Evolutionary conservation across 2,329 filamentous ascomycete genomes (phyloP), one percentile per base, ranked within the genome.

Genomic region (Thielaviopsis populi): DNA sequence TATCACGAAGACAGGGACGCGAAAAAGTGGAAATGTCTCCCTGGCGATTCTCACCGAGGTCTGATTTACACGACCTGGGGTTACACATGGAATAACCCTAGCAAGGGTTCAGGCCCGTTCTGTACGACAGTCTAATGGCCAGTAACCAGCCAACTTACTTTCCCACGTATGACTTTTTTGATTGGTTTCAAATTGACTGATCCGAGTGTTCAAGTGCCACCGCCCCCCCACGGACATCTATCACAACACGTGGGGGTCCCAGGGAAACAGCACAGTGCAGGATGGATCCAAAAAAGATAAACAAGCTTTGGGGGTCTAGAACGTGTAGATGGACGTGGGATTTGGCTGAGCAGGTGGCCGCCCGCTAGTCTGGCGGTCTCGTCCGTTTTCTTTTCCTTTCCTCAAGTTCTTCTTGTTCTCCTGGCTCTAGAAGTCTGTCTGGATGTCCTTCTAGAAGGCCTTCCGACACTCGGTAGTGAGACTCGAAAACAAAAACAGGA

Each of bases 81-180:
- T 56, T 56, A 56, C 53, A 56, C 53, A 56, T 56, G n/a, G 5
- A 3, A 3, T 37, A 56, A 56, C 53, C 53, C 53, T 56, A 56
- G 27, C 17, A n/a, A 56, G 53, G 53, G 53, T 17, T n/a, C 53
- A 37, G 30, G 6, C 6, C 53, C 33, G 1, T 37, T 50, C 37
- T 56, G 53, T 56, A 37, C 30, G 53, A 56, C 53, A 46, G n/a
- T 46, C 42, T 15, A 46, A 37, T 8, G 8, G 7, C 42, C 15
- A n/a, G 42, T 10, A 19, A 19, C 1, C 42, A 46, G n/a, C 8
- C 10, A 19, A n/a, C n/a, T n/a, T n/a, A n/a, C n/a, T 15, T 46
- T 46, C 10, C 15, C 15, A 19, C 15, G 42, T 19, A 17, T 46
- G 15, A 19, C 6, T n/a, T 46, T 42, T 19, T 46, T n/a, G 15